phyloP scores from a whole-genome alignment of 768 basidiomycete species.

The Dentipellis fragilis region DNA sequence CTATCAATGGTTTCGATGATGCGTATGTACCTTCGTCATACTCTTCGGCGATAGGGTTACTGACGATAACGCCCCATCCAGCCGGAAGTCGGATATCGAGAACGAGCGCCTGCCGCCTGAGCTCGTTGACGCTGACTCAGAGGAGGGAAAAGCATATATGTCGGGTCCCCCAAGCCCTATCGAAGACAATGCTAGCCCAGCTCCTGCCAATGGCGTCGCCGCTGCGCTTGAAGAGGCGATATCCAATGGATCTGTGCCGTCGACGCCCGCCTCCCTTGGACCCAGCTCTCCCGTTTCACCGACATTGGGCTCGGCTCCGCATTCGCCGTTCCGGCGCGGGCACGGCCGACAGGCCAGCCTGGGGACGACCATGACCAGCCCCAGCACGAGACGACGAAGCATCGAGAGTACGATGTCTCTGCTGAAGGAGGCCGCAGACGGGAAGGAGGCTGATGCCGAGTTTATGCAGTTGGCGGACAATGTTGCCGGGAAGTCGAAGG shows the following conservation, averaged over 20 bases:
- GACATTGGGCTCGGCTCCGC: conserved; percentile 15
- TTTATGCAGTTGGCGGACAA: conserved; percentile 18
- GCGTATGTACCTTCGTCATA: conserved; percentile 57
- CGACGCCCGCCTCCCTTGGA: conserved; percentile 14
- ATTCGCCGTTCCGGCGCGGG: conserved; percentile 52
- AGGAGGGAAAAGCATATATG: conserved; percentile 53
- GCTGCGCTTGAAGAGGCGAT: conserved; percentile 23
- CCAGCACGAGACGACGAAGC: conserved; percentile 84
- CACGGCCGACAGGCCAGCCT: conserved; percentile 73
- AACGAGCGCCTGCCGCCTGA: conserved; percentile 98
- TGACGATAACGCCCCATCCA: conserved; percentile 24
- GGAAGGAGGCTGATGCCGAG: conserved; percentile 37
- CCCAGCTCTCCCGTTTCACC: conserved; percentile 18
- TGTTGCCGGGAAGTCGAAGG: conserved; percentile 9
- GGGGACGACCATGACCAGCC: conserved; percentile 92
- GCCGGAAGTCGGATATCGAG: conserved; percentile 96
- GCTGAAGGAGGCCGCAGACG: conserved; percentile 89
- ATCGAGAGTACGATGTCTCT: conserved; percentile 93
- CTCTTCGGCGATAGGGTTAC: neutral
- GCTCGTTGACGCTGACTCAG: conserved; percentile 72
- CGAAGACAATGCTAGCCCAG: conserved; percentile 26
- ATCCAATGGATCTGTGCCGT: conserved; percentile 14
- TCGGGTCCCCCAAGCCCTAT: conserved; percentile 47
- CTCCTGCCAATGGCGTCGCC: conserved; percentile 21
- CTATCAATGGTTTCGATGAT: conserved; percentile 88